phyloP scores from a whole-genome alignment of 2,329 filamentous ascomycete species.

The Dendrostoma leiphaemia region DNA sequence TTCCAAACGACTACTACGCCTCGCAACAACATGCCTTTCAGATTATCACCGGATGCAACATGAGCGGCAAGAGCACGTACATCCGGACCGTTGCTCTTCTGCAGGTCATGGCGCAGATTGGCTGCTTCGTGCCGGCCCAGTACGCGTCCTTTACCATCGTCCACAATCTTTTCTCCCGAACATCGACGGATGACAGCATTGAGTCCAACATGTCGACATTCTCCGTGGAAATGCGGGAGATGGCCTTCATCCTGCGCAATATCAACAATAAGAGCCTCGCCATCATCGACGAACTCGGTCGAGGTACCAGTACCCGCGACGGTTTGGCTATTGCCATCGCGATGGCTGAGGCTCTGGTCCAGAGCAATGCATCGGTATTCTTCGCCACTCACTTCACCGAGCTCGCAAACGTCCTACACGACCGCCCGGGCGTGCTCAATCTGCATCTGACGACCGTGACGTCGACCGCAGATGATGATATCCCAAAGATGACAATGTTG shows the following conservation, averaged over 20 bases:
- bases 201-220: slow-evolving; percentile 93
- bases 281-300: slow-evolving; percentile 88
- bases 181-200: slow-evolving; percentile 83
- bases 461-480: slow-evolving; percentile 43
- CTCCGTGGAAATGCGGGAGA: slow-evolving; percentile 92
- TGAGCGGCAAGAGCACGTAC: slow-evolving; percentile 97
- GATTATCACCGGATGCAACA: slow-evolving; percentile 93
- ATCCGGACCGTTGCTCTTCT: slow-evolving; percentile 82
- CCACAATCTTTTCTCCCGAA: slow-evolving; percentile 80
- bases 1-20: slow-evolving; percentile 90
- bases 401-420: slow-evolving; percentile 70
- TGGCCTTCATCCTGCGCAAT: slow-evolving; percentile 87
- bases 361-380: slow-evolving; percentile 78
- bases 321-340: slow-evolving; percentile 87
- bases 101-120: slow-evolving; percentile 91
- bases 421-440: slow-evolving; percentile 77
- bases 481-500: slow-evolving; percentile 74
- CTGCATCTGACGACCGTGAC: slow-evolving; percentile 76
- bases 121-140: slow-evolving; percentile 82
- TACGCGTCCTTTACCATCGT: slow-evolving; percentile 80
- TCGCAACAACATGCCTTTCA: slow-evolving; percentile 81
- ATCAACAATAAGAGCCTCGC: slow-evolving; percentile 73
- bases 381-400: slow-evolving; percentile 94
- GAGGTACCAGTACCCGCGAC: slow-evolving; percentile 86
- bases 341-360: slow-evolving; percentile 82